Evolutionary conservation across 768 basidiomycete genomes (phyloP).

Genomic region (Arthromyces matolae): DNA sequence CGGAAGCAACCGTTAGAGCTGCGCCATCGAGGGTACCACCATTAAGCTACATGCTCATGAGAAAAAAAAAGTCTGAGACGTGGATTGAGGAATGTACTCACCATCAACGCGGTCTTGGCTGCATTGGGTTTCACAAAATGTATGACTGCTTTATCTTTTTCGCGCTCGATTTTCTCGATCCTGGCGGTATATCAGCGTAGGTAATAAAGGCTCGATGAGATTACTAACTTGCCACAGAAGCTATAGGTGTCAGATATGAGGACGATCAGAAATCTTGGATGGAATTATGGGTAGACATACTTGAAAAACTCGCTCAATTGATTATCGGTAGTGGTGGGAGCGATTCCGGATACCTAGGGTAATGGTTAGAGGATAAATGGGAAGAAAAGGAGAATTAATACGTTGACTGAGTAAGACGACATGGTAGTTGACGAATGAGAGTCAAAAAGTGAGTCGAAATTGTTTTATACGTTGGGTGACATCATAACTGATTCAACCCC

Average conservation of each 20-base stretch:
- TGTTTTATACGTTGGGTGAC: constrained; percentile 12
- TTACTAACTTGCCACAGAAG: constrained; percentile 77
- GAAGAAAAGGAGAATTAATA: constrained; percentile 20
- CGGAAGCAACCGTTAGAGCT: constrained; percentile 67
- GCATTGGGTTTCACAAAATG: constrained; percentile 82
- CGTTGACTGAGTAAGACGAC: constrained; percentile 43
- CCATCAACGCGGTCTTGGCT: constrained; percentile 84
- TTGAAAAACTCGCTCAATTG: constrained; percentile 80
- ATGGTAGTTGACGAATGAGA: constrained; percentile 32
- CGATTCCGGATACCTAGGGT: constrained; percentile 68
- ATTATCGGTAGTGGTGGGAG: constrained; percentile 58
- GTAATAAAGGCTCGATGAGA: constrained; percentile 1
- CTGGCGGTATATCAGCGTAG: constrained; percentile 28
- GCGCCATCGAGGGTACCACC: constrained; percentile 75
- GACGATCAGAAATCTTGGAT: not conserved
- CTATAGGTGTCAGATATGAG: constrained; percentile 29
- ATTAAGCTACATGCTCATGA: constrained; percentile 46
- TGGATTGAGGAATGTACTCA: constrained; percentile 18
- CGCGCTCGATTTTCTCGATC: constrained; percentile 61
- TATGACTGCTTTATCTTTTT: constrained; percentile 54
- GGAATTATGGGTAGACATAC: constrained; percentile 35
- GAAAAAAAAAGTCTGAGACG: not conserved
- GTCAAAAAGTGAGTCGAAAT: not conserved
- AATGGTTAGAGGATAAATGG: not conserved
- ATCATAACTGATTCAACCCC: constrained; percentile 10